phyloP scores from a whole-genome alignment of 2,329 filamentous ascomycete species.

The Epichloe glyceriae region DNA sequence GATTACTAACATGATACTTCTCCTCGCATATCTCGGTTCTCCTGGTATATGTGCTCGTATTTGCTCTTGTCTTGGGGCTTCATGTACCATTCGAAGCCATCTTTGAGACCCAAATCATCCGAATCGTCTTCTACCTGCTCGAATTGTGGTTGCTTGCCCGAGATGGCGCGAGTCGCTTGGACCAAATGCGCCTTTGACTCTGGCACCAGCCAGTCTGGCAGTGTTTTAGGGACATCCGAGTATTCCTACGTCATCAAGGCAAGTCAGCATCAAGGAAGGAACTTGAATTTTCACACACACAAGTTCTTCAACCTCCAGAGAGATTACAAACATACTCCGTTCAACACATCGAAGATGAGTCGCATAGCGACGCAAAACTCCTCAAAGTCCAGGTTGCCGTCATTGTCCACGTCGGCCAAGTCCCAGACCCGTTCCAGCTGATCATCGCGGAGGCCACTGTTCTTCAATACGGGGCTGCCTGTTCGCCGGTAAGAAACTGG shows the following conservation, averaged over 20 bases:
- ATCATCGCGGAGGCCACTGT: constrained; percentile 48
- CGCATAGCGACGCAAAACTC: constrained; percentile 99
- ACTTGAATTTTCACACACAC: background rate
- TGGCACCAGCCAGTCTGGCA: constrained; percentile 95
- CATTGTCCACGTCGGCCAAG: constrained; percentile 89
- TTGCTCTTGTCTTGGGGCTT: constrained; percentile 78
- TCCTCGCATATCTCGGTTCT: constrained; percentile 77
- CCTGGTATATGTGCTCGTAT: constrained; percentile 95
- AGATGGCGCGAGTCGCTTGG: constrained; percentile 68
- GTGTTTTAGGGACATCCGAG: constrained; percentile 65
- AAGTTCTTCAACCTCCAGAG: background rate
- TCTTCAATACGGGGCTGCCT: constrained; percentile 49
- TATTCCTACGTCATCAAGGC: constrained; percentile 51
- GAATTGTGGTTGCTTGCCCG: constrained; percentile 68
- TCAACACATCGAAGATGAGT: constrained; percentile 92
- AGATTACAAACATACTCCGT: constrained; percentile 51
- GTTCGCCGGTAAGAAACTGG: constrained; percentile 47
- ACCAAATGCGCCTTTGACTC: constrained; percentile 89
- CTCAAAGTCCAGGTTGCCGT: constrained; percentile 96
- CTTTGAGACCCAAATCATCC: constrained; percentile 73
- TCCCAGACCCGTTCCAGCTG: constrained; percentile 98
- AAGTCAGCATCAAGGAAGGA: background rate
- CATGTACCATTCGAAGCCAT: constrained; percentile 99
- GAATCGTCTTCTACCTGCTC: constrained; percentile 74
- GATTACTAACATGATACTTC: constrained; percentile 58